phyloP scores from a whole-genome alignment of 2,329 filamentous ascomycete species.

The Ophiostoma quercus region DNA sequence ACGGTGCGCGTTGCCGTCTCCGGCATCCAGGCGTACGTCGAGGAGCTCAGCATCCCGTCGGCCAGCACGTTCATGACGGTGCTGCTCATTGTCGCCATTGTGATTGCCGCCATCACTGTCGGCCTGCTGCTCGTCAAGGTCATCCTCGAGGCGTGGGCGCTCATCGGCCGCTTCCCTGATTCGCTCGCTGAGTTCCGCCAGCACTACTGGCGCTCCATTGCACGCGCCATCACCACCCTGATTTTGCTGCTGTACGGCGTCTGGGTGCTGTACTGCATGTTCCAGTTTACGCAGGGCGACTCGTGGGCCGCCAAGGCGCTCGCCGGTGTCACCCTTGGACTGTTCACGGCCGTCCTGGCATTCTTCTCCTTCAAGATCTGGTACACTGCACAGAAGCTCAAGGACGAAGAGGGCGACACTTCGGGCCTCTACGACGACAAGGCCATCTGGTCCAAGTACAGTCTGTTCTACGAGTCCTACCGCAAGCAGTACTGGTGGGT shows the following conservation, averaged over 20 bases:
- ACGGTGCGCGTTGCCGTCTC: constrained; percentile 50
- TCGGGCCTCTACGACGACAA: constrained; percentile 79
- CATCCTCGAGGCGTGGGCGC: constrained; percentile 81
- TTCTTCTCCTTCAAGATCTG: constrained; percentile 86
- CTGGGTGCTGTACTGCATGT: constrained; percentile 94
- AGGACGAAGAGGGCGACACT: constrained; percentile 67
- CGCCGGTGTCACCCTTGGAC: constrained; percentile 70
- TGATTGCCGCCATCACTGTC: constrained; percentile 77
- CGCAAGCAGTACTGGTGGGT: constrained; percentile 96
- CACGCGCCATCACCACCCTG: constrained; percentile 80
- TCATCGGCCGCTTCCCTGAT: constrained; percentile 83
- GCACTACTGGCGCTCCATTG: constrained; percentile 92
- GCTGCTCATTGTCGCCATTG: constrained; percentile 78
- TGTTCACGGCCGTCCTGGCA: constrained; percentile 75
- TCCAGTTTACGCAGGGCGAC: constrained; percentile 88
- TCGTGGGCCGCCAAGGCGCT: constrained; percentile 87
- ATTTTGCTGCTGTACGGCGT: constrained; percentile 89
- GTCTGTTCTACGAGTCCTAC: constrained; percentile 94
- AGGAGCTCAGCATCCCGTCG: constrained; percentile 76
- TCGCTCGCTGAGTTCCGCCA: constrained; percentile 78
- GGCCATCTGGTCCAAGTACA: constrained; percentile 89
- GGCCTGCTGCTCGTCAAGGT: constrained; percentile 86
- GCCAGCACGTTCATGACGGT: constrained; percentile 96
- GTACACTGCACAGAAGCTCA: constrained; percentile 66
- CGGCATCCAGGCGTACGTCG: constrained; percentile 76